Base-by-base conservation (phyloP, 2,329 filamentous ascomycete genomes). In the Bipolaris cookei region DNA sequence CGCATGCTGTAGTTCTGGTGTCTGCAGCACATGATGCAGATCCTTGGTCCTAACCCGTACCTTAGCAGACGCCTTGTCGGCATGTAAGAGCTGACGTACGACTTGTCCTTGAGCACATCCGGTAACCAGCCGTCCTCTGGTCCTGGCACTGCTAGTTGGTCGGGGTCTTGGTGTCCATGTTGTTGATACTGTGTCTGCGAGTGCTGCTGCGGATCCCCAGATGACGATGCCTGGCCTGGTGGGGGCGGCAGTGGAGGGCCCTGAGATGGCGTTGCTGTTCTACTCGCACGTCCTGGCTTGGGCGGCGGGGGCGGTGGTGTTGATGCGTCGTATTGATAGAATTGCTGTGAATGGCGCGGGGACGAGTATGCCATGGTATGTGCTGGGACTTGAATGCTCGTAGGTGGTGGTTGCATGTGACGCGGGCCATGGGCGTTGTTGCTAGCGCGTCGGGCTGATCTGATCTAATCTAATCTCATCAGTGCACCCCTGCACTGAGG, bases 61-160 rank as follows among this genome's bases (percentile, higher is more conserved):
- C 62, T 71, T 57, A 70, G 62, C 46, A 57, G 32, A 28, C 30
- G 32, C 35, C 38, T 37, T 32, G 21, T 43, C 56, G 44, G 56
- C 28, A 65, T 62, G 60, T 61, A 34, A 58, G 39, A 44, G 51
- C 55, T 64, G 58, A 79, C 86, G 63, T 80, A 96, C 92, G 90
- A 88, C 80, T 95, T 96, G 70, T 95, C 90, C 70, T 90, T 85
- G 2, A 97, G 79, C 11, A 87, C 79, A 58, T 86, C 84, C 1
- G 92, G 92, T 2, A 97, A 82, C 92, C 92, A 97, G 61, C 88
- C 84, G 50, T 90, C 86, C 42, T 78, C 76, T n/a, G 78, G 77
- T 51, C 69, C 69, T 53, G 65, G 67, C 23, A 70, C 54, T 46
- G 60, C 48, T 14, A 54, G 51, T 18, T 66, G 66, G 18, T 64